Conservation (phyloP, 2,329 filamentous ascomycete species). For the Aspergillus pseudoviridinutans region DNA sequence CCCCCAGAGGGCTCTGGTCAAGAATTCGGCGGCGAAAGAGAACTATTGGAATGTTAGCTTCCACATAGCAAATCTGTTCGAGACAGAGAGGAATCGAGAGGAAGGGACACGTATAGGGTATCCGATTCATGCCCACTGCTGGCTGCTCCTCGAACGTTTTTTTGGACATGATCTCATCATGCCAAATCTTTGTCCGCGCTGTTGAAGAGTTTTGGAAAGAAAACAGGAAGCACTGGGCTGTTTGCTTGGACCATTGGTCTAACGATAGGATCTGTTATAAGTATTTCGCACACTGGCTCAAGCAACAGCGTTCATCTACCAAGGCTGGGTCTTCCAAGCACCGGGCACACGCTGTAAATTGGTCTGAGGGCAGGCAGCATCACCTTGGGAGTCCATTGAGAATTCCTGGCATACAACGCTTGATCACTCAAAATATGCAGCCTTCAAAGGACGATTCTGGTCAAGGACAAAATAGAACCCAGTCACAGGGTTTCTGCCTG, state of each 20-base stretch:
- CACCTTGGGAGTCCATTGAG: slow-evolving; percentile 1
- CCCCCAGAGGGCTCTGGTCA: too few relatives aligned
- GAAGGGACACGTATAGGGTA: slow-evolving; percentile 8
- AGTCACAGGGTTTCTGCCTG: background rate
- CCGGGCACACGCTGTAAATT: too few relatives aligned
- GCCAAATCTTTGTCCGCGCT: slow-evolving; percentile 2
- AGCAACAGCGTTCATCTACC: too few relatives aligned
- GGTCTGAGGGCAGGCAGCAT: too few relatives aligned
- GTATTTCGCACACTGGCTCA: too few relatives aligned
- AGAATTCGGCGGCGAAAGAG: too few relatives aligned
- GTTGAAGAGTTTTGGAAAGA: background rate
- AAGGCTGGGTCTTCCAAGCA: too few relatives aligned
- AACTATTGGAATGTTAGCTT: slow-evolving; percentile 2
- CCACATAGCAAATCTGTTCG: background rate
- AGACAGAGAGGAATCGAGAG: background rate
- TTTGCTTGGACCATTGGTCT: background rate
- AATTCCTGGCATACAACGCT: background rate
- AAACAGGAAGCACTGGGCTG: background rate
- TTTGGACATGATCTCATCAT: slow-evolving; percentile 11
- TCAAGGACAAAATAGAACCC: background rate
- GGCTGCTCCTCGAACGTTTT: slow-evolving; percentile 14
- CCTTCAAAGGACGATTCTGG: too few relatives aligned
- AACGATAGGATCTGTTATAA: background rate
- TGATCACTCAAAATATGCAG: slow-evolving; percentile 2
- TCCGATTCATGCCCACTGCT: slow-evolving; percentile 14